A percentile compares a stretch with the other conserved stretches of the same genome.
phyloP scores from a whole-genome alignment of 1,139 yeast genomes.

The Barnettozyma hawaiiensis region DNA sequence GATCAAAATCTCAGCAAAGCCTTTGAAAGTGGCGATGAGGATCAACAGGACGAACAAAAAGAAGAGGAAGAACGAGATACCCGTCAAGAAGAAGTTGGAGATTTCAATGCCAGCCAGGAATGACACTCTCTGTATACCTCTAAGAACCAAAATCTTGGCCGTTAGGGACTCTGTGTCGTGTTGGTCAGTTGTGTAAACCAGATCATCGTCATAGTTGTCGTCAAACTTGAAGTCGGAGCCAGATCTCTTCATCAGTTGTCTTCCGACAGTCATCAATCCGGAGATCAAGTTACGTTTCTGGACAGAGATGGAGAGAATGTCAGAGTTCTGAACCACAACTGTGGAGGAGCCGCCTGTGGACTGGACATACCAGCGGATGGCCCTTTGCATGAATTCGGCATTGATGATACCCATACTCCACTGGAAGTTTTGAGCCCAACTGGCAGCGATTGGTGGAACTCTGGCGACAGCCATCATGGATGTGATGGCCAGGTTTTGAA shows the following conservation, averaged over 20 bases:
- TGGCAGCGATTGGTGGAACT: slow-evolving; percentile 95
- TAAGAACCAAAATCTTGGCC: slow-evolving; percentile 67
- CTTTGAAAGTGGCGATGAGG: slow-evolving; percentile 63
- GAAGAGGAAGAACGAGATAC: slow-evolving; percentile 75
- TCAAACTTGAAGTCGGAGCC: slow-evolving; percentile 41
- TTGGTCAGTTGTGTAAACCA: slow-evolving; percentile 69
- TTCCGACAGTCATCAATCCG: slow-evolving; percentile 16
- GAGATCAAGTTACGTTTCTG: slow-evolving; percentile 43
- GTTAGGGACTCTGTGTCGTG: slow-evolving; percentile 40
- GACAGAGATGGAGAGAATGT: slow-evolving; percentile 65
- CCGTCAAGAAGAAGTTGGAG: slow-evolving; percentile 81
- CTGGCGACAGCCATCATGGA: slow-evolving; percentile 94
- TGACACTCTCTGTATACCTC: slow-evolving; percentile 92
- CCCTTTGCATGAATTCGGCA: slow-evolving; percentile 74
- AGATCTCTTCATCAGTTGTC: slow-evolving; percentile 19
- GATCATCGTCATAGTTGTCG: slow-evolving; percentile 43
- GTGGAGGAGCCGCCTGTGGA: slow-evolving; percentile 92
- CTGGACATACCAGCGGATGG: slow-evolving; percentile 92
- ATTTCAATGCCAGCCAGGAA: slow-evolving; percentile 80
- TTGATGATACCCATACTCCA: slow-evolving; percentile 94
- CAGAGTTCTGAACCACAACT: slow-evolving; percentile 54
- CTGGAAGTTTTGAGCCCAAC: slow-evolving; percentile 96
- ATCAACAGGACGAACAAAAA: slow-evolving; percentile 69
- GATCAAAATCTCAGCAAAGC: slow-evolving; percentile 63
- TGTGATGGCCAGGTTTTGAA: slow-evolving; percentile 88